Percentiles rank a stretch among this genome's conserved stretches.
Conservation (phyloP, 2,329 filamentous ascomycete genomes). For the Phaeosphaeriaceae sp. region DNA sequence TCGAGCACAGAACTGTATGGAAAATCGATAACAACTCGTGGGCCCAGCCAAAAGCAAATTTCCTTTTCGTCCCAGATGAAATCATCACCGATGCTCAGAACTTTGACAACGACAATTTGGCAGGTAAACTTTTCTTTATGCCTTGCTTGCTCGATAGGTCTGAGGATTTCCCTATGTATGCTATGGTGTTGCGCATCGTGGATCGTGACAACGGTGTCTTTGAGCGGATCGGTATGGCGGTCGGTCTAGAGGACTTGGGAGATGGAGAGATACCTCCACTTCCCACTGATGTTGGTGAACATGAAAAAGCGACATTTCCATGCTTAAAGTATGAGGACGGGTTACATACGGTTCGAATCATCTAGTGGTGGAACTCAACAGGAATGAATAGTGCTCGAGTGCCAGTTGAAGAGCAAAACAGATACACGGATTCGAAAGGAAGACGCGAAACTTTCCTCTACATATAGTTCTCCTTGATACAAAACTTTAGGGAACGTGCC, state of each 20-base stretch:
- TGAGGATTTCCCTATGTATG: background rate
- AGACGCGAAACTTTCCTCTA: too few relatives aligned
- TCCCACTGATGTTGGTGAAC: constrained; percentile 9
- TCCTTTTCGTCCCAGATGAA: background rate
- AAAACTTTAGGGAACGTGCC: too few relatives aligned
- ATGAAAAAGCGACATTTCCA: constrained; percentile 11
- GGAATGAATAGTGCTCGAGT: background rate
- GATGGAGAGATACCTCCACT: background rate
- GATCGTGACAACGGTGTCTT: background rate
- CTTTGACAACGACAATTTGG: background rate
- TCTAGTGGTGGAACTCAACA: background rate
- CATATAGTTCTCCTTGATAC: too few relatives aligned
- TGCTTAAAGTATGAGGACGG: constrained; percentile 18
- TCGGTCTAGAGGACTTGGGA: background rate
- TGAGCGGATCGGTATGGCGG: constrained; percentile 1
- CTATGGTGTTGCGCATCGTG: constrained; percentile 1
- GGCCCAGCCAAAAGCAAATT: background rate
- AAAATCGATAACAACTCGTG: background rate
- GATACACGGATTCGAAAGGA: too few relatives aligned
- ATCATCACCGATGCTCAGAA: background rate
- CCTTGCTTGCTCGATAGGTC: background rate
- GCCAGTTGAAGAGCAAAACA: too few relatives aligned
- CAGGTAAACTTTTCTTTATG: background rate
- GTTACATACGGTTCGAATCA: constrained; percentile 15
- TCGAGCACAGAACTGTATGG: background rate